phyloP scores from a whole-genome alignment of 352 stramenopile genomes.

The Phytophthora nicotianae region DNA sequence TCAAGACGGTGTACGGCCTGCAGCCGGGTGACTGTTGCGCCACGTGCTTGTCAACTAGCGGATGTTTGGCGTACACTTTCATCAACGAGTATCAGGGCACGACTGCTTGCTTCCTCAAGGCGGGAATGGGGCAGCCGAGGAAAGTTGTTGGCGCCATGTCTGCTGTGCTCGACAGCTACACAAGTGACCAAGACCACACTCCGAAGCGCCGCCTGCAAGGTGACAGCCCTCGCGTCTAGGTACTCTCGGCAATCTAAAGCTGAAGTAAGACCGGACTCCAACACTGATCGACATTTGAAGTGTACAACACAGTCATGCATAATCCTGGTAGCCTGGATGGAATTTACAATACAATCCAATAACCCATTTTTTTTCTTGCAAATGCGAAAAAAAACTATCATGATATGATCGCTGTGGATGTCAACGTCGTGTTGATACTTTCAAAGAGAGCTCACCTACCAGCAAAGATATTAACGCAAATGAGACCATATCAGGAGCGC shows the following conservation, averaged over 20 bases:
- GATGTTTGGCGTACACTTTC: slow-evolving; percentile 62
- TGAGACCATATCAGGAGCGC: no score
- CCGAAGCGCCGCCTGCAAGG: slow-evolving; percentile 27
- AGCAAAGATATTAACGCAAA: no score
- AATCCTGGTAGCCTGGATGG: no score
- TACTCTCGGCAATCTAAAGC: neutral
- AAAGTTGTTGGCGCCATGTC: slow-evolving; percentile 38
- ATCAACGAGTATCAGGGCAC: slow-evolving; percentile 37
- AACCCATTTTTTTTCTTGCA: no score
- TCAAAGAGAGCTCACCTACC: no score
- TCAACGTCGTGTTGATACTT: no score
- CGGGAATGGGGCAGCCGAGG: slow-evolving; percentile 34
- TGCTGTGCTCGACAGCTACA: slow-evolving; percentile 45
- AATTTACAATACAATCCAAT: no score
- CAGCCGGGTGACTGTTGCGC: slow-evolving; percentile 45
- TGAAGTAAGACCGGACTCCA: neutral
- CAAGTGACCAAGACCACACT: slow-evolving; percentile 32
- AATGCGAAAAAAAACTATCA: no score
- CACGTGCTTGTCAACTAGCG: slow-evolving; percentile 42
- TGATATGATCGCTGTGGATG: no score
- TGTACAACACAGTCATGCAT: neutral
- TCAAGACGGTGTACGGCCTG: slow-evolving; percentile 18
- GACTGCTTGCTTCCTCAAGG: slow-evolving; percentile 48
- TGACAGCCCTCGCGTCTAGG: neutral
- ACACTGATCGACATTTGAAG: neutral